Base-by-base conservation (phyloP, 2,329 filamentous ascomycete species). In the Microdochium bolleyi region DNA sequence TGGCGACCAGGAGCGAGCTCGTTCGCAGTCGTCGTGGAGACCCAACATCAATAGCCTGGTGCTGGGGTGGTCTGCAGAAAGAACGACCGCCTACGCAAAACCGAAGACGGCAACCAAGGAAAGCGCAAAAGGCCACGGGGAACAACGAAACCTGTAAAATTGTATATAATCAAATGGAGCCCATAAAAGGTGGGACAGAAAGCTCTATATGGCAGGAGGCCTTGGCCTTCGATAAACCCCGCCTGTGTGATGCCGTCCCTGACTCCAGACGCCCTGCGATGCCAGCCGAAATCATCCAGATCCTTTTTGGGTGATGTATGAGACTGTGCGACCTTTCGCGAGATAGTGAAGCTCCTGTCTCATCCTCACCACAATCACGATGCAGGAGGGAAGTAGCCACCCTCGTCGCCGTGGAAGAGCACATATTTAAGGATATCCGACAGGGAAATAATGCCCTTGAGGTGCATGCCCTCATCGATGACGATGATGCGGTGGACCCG, bases 341-440 rank as follows among this genome's bases (percentile, higher is more conserved):
- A 10, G 3, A 46, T 11, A 16, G 14, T 16, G 21, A 19, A 27
- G 19, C 24, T 38, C n/a, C 16, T 27, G 25, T 24, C 41, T 24
- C 27, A 32, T 46, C n/a, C 25, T 34, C 11, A 14, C n/a, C 16
- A 22, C 51, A 46, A 53, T 54, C 22, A 53, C 59, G 49, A 59
- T 50, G 57, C 51, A 22, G 56, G 50, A 10, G 64, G 55, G 53
- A 62, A 61, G 50, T 62, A 61, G 13, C 77, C 75, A 34, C 84
- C 78, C 59, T 83, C 84, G 63, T 89, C 86, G 51, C 89, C 89
- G 60, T 89, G 81, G 22, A 96, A 77, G 58, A 99, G 77, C 51
- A 96, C 89, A 67, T 99, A 96, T 64, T 95, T 91, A 60, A 99
- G 80, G 59, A 99, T 96, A 71, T 99, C 94, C 54, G 92, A 97